Conservation (phyloP, 176 grass and related monocot species). For the Coix lacrymajobi region DNA sequence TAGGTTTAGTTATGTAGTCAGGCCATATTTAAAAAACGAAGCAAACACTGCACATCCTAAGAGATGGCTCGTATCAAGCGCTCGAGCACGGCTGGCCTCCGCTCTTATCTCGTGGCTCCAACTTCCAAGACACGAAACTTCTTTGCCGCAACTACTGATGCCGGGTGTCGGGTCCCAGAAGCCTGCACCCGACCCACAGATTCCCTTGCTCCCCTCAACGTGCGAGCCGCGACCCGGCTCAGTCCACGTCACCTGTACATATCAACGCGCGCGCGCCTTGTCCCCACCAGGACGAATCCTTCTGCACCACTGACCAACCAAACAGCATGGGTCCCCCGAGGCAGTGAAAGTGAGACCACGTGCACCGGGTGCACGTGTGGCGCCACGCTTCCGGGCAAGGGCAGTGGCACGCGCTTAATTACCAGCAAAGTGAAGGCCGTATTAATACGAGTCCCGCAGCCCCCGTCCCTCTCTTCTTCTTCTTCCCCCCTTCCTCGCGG, state of each 20-base stretch:
- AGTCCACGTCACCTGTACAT: conserved; percentile 38
- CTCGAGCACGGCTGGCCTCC: too few relatives aligned
- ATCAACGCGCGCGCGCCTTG: not conserved
- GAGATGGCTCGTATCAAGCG: too few relatives aligned
- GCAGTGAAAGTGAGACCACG: not conserved
- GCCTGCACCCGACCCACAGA: not conserved
- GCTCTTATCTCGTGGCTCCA: too few relatives aligned
- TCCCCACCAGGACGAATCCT: not conserved
- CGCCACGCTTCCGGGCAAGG: conserved; percentile 25
- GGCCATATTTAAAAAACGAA: too few relatives aligned
- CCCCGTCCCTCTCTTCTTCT: not conserved
- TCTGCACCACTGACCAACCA: not conserved
- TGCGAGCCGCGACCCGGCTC: conserved; percentile 36
- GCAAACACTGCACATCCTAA: too few relatives aligned
- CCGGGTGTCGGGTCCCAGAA: conserved; percentile 12
- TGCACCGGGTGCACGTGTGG: conserved; percentile 24
- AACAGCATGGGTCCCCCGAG: not conserved
- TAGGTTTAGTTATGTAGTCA: too few relatives aligned
- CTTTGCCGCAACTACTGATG: too few relatives aligned
- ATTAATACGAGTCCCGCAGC: conserved; percentile 20
- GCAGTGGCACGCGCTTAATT: conserved; percentile 59
- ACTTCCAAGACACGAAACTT: too few relatives aligned
- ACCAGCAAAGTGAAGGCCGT: conserved; percentile 2
- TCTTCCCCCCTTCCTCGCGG: not conserved
- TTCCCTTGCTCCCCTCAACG: conserved; percentile 4